Base-by-base conservation (phyloP, 1,284 basidiomycete species). In the Trichosporon sp. region DNA sequence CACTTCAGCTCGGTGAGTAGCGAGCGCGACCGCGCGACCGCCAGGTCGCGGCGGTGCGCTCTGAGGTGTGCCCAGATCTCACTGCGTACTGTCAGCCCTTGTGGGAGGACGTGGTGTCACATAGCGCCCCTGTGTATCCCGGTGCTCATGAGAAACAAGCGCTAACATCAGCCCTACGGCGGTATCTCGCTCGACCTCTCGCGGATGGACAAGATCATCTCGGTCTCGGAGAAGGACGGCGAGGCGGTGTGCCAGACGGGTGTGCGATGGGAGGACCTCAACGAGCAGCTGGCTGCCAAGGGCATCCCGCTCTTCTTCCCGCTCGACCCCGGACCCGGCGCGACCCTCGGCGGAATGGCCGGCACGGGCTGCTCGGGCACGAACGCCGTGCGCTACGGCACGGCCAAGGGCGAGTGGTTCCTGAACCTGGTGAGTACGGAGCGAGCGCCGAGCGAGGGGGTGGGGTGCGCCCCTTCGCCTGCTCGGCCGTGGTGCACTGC, bases 321-420 rank as follows among this genome's bases (percentile, higher is more conserved):
- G 0, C 89, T 95, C 72, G 92, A 94, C 76, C 92, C 92, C 11
- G 81, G 81, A 67, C 80, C 83, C 25, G 84, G 85, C 8, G 93
- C 94, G 0, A 93, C 92, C 0, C 90, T 97, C 38, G 95, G 94
- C 31, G 95, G 95, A 0, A 97, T 98, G 93, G 86, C 93, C 29
- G 90, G 90, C 64, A 95, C 91, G 0, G 91, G 91, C 0, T 83
- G 80, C 73, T 76, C 77, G 68, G 81, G 85, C 85, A 93, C 93
- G 0, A 95, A 95, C 75, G 93, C 93, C 0, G 92, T 95, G 1
- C 85, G 92, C 35, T 95, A 95, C 76, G 93, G 93, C 15, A 95
- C 92, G 6, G 89, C 92, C 25, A 91, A 90, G 81, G 89, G 87
- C 15, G 91, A 93, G 83, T 92, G 90, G 90, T 92, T 93, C 78